Evolutionary conservation across 805 yeast species (phyloP).

Genomic region (Crinitomyces ghanaensis): DNA sequence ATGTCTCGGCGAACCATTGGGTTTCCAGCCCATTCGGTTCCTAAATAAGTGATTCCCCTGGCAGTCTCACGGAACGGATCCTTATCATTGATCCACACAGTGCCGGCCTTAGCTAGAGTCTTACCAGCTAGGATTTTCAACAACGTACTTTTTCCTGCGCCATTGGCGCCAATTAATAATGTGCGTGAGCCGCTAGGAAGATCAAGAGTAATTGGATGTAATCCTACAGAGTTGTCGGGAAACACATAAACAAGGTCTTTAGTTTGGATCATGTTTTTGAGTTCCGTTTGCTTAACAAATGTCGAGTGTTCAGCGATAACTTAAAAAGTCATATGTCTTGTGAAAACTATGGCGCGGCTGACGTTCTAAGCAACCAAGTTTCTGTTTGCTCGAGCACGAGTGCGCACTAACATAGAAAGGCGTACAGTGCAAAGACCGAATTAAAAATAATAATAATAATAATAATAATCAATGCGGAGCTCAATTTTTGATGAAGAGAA

Average conservation of each 20-base stretch:
- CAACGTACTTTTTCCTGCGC: constrained; percentile 93
- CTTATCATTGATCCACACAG: constrained; percentile 60
- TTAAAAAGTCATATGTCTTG: too few species aligned
- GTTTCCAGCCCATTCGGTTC: constrained; percentile 96
- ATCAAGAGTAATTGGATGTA: constrained; percentile 47
- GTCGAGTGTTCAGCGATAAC: too few species aligned
- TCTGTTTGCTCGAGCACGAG: too few species aligned
- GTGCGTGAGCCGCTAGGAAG: constrained; percentile 67
- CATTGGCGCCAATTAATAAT: constrained; percentile 83
- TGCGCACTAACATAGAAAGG: too few species aligned
- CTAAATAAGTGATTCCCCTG: constrained; percentile 55
- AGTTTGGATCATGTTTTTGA: constrained; percentile 43
- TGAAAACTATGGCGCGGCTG: too few species aligned
- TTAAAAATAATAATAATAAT: too few species aligned
- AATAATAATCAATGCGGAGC: too few species aligned
- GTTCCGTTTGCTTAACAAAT: too few species aligned
- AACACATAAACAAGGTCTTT: constrained; percentile 58
- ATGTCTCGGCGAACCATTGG: constrained; percentile 85
- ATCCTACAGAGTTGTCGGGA: constrained; percentile 50
- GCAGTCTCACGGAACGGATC: constrained; percentile 73
- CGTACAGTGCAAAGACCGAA: too few species aligned
- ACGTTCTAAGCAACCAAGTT: too few species aligned
- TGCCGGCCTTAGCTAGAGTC: constrained; percentile 66
- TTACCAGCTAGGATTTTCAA: constrained; percentile 83
- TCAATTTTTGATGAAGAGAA: too few species aligned